A percentile compares a stretch with the other conserved stretches of the same genome.
Evolutionary conservation across 495 filamentous ascomycete genomes (phyloP).

Genomic region (Penicillium paradoxum): DNA sequence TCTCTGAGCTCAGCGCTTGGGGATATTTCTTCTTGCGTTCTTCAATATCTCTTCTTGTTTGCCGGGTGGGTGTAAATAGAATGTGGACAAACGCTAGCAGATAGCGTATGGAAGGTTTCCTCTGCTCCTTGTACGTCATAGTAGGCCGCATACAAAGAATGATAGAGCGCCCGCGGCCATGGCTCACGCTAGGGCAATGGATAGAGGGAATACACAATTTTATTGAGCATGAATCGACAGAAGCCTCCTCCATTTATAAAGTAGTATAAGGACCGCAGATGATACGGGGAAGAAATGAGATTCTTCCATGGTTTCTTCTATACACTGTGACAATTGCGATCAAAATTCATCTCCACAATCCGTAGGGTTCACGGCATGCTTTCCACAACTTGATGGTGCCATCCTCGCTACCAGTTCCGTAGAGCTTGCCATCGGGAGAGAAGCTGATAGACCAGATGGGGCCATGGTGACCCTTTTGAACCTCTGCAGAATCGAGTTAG

Average conservation of each 20-base stretch:
- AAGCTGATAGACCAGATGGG: conserved; percentile 94
- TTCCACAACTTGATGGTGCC: conserved; percentile 95
- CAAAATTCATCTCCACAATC: conserved; percentile 54
- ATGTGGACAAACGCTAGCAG: background rate
- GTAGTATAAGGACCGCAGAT: background rate
- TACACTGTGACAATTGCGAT: conserved; percentile 3
- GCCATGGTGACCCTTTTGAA: conserved; percentile 96
- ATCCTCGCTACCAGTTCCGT: conserved; percentile 94
- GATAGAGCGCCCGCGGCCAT: background rate
- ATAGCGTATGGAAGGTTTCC: background rate
- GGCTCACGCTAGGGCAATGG: background rate
- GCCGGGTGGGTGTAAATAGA: background rate
- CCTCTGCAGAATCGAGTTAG: conserved; percentile 51
- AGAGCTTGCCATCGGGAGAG: conserved; percentile 90
- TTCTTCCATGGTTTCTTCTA: background rate
- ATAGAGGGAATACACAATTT: background rate
- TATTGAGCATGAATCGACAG: background rate
- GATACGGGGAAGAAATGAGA: background rate
- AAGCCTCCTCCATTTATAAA: background rate
- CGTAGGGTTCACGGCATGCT: conserved; percentile 61
- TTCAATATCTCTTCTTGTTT: background rate
- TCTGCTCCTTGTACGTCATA: too few species aligned
- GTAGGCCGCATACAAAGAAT: background rate
- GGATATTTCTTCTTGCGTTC: background rate
- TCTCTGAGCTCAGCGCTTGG: background rate